Evolutionary conservation across 2,329 filamentous ascomycete genomes (phyloP).

Genomic region (Biscogniauxia marginata): DNA sequence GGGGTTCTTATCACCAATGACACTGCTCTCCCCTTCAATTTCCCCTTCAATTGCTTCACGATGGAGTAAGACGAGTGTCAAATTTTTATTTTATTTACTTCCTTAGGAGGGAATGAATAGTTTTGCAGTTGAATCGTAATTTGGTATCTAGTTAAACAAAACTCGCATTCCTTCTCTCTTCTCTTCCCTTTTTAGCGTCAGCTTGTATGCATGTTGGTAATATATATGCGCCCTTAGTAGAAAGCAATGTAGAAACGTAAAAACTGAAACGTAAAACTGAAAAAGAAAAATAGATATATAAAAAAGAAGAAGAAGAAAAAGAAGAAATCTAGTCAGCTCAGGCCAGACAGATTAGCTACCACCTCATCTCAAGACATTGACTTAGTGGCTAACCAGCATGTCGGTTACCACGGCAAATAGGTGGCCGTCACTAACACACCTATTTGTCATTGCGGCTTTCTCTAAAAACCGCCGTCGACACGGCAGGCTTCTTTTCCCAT

Average conservation of each 20-base stretch:
- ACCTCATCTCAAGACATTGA: not conserved
- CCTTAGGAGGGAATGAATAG: not conserved
- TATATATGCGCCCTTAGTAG: no score
- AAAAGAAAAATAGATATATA: no score
- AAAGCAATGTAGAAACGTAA: no score
- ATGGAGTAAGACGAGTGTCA: not conserved
- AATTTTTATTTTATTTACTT: not conserved
- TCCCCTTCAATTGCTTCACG: not conserved
- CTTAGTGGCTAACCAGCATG: not conserved
- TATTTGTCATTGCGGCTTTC: conserved; percentile 21
- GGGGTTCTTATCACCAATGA: not conserved
- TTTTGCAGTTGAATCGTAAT: not conserved
- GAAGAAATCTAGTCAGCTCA: not conserved
- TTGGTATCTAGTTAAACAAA: not conserved
- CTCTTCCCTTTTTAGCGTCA: no score
- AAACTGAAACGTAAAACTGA: no score
- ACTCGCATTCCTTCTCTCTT: not conserved
- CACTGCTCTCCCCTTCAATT: no score
- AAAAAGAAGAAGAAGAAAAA: not conserved
- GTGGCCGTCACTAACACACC: conserved; percentile 18
- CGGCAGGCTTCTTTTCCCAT: conserved; percentile 29
- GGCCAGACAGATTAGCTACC: not conserved
- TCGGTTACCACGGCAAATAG: not conserved
- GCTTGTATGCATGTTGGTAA: no score
- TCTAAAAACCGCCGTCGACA: conserved; percentile 33